A percentile compares a stretch with the other conserved stretches of the same genome.
phyloP scores from a whole-genome alignment of 768 basidiomycete genomes.

The Pisolithus marmoratus region DNA sequence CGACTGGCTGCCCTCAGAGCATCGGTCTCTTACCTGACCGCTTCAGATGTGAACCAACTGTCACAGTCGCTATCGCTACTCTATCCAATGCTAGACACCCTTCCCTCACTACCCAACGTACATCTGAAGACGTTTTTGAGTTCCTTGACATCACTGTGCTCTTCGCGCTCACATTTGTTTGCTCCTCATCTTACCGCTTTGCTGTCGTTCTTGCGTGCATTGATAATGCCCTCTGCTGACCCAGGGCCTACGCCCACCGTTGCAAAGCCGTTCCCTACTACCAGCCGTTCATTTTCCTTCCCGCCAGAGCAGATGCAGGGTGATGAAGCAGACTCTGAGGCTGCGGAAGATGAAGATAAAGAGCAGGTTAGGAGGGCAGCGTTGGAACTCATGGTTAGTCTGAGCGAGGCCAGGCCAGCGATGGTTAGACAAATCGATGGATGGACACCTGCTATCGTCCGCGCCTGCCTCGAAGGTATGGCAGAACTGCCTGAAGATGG shows the following conservation, averaged over 20 bases:
- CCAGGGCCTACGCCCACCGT: conserved; percentile 50
- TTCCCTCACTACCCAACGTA: conserved; percentile 49
- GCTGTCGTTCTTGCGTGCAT: conserved; percentile 61
- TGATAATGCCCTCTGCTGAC: conserved; percentile 62
- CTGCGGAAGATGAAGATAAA: conserved; percentile 55
- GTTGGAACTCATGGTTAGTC: conserved; percentile 75
- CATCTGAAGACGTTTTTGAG: conserved; percentile 62
- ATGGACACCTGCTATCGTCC: conserved; percentile 66
- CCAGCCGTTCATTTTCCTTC: conserved; percentile 34
- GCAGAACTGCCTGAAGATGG: conserved; percentile 64
- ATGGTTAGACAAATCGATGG: conserved; percentile 66
- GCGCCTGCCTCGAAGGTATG: conserved; percentile 80
- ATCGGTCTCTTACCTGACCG: conserved; percentile 60
- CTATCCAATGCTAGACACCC: conserved; percentile 69
- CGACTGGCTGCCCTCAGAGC: conserved; percentile 69
- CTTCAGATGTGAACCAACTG: conserved; percentile 56
- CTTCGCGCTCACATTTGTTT: conserved; percentile 67
- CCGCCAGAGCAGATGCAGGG: conserved; percentile 29
- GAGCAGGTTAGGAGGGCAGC: conserved; percentile 67
- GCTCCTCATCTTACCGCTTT: conserved; percentile 63
- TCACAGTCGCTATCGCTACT: conserved; percentile 56
- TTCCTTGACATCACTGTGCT: conserved; percentile 65
- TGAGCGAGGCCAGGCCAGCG: conserved; percentile 67
- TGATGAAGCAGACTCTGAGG: conserved; percentile 30
- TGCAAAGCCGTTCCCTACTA: conserved; percentile 37